These are phyloP conservation scores for Phoenix dactylifera DNA, from an alignment of 176 grass and related monocot genomes.

Conservation along the genomic window DNA sequence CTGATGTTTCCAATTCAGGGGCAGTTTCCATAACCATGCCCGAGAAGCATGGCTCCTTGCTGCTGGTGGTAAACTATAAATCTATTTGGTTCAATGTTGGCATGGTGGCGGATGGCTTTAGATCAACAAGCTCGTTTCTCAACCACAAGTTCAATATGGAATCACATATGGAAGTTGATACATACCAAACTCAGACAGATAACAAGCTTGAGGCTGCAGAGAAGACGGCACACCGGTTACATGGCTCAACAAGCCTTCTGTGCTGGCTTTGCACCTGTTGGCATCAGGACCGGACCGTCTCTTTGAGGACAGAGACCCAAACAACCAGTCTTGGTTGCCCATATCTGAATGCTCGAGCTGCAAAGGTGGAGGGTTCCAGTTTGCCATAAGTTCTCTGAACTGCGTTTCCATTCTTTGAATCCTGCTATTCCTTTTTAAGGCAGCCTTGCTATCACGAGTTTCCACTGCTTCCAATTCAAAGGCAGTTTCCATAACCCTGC, in stretches of 20 bases:
- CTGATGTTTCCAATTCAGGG: neutral
- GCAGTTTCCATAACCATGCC: neutral
- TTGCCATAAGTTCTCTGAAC: neutral
- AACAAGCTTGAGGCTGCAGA: constrained; percentile 5
- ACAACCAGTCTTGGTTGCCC: constrained; percentile 6
- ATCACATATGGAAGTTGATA: constrained; percentile 16
- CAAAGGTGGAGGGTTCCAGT: neutral
- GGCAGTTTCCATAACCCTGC: neutral
- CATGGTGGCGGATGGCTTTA: too few species aligned
- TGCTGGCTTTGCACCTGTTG: neutral
- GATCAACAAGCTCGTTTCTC: too few species aligned
- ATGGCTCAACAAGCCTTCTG: neutral
- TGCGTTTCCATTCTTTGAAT: neutral
- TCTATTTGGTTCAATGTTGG: neutral
- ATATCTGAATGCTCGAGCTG: neutral
- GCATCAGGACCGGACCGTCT: neutral
- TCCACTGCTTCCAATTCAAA: neutral
- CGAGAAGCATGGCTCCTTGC: neutral
- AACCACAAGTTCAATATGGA: neutral
- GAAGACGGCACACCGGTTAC: neutral
- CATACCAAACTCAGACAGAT: constrained; percentile 1
- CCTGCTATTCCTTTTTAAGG: neutral
- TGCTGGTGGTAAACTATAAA: neutral
- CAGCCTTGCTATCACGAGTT: neutral
- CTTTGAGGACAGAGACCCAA: neutral